Evolutionary conservation across 176 grass and related monocot genomes (phyloP), one percentile per base, ranked within the genome.

Genomic region (Carex scoparia): DNA sequence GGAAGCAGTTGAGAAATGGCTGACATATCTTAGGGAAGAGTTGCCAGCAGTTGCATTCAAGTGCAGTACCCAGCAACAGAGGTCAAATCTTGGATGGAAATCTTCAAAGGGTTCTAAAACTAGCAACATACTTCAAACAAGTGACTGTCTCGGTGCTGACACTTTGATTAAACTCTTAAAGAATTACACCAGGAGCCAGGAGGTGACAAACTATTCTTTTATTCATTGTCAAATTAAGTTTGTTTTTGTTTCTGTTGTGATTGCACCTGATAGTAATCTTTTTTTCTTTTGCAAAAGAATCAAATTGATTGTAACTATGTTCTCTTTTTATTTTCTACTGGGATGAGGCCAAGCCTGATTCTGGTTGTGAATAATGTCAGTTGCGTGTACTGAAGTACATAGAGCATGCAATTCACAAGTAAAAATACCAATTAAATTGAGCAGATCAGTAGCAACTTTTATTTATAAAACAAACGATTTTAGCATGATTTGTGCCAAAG

Each of bases 1-100:
- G 70, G 93, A 95, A 79, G 70, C 91, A 0, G 88, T 93, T 0
- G 91, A 98, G 65, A 98, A 95, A 81, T 98, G 95, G 95, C 91
- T 95, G 69, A 93, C 73, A 0, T 95, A 95, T 84, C 88, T 95
- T 44, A 94, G 95, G 69, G 89, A 90, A 91, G 95, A 95, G 81
- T 85, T 98, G 74, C 91, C 95, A 5, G 83, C 93, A 64, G 91
- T 98, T 79, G 95, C 95, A 23, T 98, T 95, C 72, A 95, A 98
- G 85, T 98, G 95, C 65, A 98, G 92, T 85, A 98, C 95, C 62
- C 93, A 98, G 89, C 84, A 98, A 75, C 95, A 98, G 85, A 93
- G 85, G 69, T 92, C 89, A 23, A 98, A 98, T 87, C 88, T 98
- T 61, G 93, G 96, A 13, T 92, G 96, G 96, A 98, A 95, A 88